Base-by-base conservation (phyloP, 192 early-diverging fungal genomes). In the Backusella luteola region DNA sequence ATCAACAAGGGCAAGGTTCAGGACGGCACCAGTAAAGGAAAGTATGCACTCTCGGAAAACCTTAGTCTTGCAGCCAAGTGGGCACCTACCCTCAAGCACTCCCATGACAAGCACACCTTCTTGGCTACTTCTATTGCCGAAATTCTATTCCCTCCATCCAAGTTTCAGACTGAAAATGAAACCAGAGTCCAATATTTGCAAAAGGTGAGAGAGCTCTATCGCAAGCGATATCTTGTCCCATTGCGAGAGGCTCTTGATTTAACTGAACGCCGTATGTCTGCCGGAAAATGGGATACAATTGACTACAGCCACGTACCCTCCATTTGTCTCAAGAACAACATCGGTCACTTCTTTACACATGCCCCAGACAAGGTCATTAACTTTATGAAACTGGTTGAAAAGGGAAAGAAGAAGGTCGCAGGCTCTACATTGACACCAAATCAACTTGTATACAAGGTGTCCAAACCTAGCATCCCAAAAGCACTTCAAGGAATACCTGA, bases 351-450 rank as follows among this genome's bases (percentile, higher is more conserved):
- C 42, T 83, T 77, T 19, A 67, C 59, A 15, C 74, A 85, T 23
- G 77, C 80, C 39, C 76, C 70, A 19, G 83, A 80, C 35, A 42
- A 77, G 2, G 85, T 85, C 36, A 9, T 67, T 17, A 59, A 69
- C 6, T 88, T 76, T 53, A 68, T 86, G 38, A 42, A 34, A 0
- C 34, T 56, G 2, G 74, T 87, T 8, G 4, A 74, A 21, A 84
- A 80, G 11, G 86, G 86, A 6, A 77, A 76, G 11, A 68, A 71
- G 0, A 85, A 80, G 8, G 84, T 88, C 21, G 79, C 77, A n/a
- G 82, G 82, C 21, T 79, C 81, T 63, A 76, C 79, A n/a, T 38
- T 88, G 68, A 73, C 77, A 63, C 87, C 87, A 0, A 83, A 87
- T 35, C 71, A 88, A 12, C 69, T 88, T 4, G 87, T 83, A 0